phyloP scores from a whole-genome alignment of 768 basidiomycete genomes.

The Cystoderma amianthinum region DNA sequence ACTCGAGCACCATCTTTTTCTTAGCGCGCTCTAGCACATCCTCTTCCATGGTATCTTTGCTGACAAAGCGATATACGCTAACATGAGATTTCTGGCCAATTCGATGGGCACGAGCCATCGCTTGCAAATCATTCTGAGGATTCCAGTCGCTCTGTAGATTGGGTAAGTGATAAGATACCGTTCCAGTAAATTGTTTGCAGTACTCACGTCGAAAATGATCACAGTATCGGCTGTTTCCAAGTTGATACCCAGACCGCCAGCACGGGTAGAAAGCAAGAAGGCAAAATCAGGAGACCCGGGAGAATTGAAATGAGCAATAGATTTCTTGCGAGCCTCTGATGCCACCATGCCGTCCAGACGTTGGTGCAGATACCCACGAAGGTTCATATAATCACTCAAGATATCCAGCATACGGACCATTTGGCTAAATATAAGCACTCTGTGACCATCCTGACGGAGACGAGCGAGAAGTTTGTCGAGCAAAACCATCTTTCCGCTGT shows the following conservation, averaged over 20 bases:
- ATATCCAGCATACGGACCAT: slow-evolving; percentile 99
- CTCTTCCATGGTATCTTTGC: slow-evolving; percentile 99
- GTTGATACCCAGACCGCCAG: slow-evolving; percentile 97
- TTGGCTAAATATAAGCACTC: slow-evolving; percentile 97
- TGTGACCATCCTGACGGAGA: slow-evolving; percentile 87
- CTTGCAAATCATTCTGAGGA: slow-evolving; percentile 97
- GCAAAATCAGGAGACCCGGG: slow-evolving; percentile 93
- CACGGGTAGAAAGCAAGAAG: slow-evolving; percentile 92
- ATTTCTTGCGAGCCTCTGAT: slow-evolving; percentile 88
- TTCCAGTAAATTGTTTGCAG: neutral
- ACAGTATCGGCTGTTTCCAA: slow-evolving; percentile 98
- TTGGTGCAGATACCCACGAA: slow-evolving; percentile 89
- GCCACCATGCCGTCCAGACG: slow-evolving; percentile 94
- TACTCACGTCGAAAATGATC: slow-evolving; percentile 93
- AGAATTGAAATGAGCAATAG: slow-evolving; percentile 95
- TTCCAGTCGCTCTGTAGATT: slow-evolving; percentile 88
- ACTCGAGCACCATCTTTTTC: slow-evolving; percentile 99
- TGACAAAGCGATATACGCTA: slow-evolving; percentile 96
- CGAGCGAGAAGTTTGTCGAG: slow-evolving; percentile 94
- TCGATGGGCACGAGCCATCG: slow-evolving; percentile 98
- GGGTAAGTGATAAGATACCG: slow-evolving; percentile 1
- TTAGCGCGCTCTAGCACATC: slow-evolving; percentile 96
- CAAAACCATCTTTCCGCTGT: slow-evolving; percentile 96
- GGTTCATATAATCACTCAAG: slow-evolving; percentile 90
- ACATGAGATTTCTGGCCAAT: slow-evolving; percentile 99